Evolutionary conservation across 371 early-diverging fungal genomes (phyloP).

Genomic region (Amoeboaphelidium protococcarum): DNA sequence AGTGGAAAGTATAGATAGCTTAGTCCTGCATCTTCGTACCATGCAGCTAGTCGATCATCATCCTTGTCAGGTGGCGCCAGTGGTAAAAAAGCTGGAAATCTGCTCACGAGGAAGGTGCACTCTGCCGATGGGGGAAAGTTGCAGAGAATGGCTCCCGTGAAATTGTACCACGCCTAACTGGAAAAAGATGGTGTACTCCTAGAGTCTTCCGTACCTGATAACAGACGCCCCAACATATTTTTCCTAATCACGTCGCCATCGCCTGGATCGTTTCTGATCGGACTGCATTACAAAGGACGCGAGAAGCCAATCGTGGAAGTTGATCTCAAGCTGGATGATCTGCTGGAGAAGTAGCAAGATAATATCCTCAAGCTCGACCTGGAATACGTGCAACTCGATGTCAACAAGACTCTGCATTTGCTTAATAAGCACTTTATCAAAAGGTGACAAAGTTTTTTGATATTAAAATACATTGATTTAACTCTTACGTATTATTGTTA

Average conservation of each 20-base stretch:
- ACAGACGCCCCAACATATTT: constrained; percentile 58
- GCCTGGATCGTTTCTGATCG: constrained; percentile 65
- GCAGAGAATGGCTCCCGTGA: no score
- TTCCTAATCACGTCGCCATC: constrained; percentile 62
- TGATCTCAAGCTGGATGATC: constrained; percentile 78
- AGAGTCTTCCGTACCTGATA: constrained; percentile 71
- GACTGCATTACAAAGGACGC: constrained; percentile 49
- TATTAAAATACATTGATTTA: no score
- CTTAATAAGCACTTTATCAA: not conserved
- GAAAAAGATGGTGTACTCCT: constrained; percentile 77
- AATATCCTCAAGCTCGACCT: constrained; percentile 59
- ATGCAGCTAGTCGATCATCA: no score
- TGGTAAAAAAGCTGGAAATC: no score
- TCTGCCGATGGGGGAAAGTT: no score
- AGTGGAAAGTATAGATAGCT: no score
- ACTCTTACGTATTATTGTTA: no score
- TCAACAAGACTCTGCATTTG: constrained; percentile 7
- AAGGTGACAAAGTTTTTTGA: not conserved
- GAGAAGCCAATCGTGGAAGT: constrained; percentile 82
- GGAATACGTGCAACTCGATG: constrained; percentile 68
- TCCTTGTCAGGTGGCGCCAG: no score
- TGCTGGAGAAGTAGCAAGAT: constrained; percentile 82
- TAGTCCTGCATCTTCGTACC: no score
- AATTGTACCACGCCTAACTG: constrained; percentile 51
- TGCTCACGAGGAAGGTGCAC: no score